Conservation (phyloP, 2,329 filamentous ascomycete genomes). For the Atkinsonella texensis region DNA sequence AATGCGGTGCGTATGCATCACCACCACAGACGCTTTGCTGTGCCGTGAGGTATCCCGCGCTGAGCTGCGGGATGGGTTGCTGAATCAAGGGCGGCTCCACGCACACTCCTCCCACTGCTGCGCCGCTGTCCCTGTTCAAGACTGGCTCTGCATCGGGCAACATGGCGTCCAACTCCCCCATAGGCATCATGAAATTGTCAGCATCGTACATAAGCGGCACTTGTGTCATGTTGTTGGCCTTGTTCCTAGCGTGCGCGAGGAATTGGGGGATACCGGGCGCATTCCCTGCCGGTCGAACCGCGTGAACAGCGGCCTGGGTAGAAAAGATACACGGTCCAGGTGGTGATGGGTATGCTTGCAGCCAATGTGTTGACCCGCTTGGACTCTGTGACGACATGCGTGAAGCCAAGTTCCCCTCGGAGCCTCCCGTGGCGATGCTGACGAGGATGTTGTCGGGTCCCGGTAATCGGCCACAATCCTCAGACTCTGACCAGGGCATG, state of each 20-base stretch:
- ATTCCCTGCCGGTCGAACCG: slow-evolving; percentile 8
- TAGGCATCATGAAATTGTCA: slow-evolving; percentile 11
- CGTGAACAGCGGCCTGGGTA: not conserved
- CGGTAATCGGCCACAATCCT: slow-evolving; percentile 11
- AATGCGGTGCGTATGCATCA: slow-evolving; percentile 11
- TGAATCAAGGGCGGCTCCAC: slow-evolving; percentile 11
- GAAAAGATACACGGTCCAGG: not conserved
- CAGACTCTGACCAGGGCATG: slow-evolving; percentile 6
- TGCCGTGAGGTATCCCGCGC: slow-evolving; percentile 10
- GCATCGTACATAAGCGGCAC: slow-evolving; percentile 12
- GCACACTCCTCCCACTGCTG: slow-evolving; percentile 4
- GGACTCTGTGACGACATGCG: slow-evolving; percentile 3
- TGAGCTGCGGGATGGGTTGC: slow-evolving; percentile 8
- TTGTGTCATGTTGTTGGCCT: slow-evolving; percentile 9
- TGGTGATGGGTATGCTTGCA: not conserved
- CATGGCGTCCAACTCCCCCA: slow-evolving; percentile 12
- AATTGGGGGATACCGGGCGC: slow-evolving; percentile 17
- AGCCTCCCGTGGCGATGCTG: slow-evolving; percentile 11
- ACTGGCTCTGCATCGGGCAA: slow-evolving; percentile 8
- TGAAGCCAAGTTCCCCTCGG: slow-evolving; percentile 11
- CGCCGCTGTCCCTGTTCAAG: slow-evolving; percentile 4
- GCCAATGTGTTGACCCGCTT: not conserved
- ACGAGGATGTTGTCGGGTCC: slow-evolving; percentile 18
- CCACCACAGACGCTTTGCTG: slow-evolving; percentile 12
- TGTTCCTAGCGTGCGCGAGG: slow-evolving; percentile 15